Base-by-base conservation (phyloP, 1,284 basidiomycete genomes). In the Austropuccinia psidii region DNA sequence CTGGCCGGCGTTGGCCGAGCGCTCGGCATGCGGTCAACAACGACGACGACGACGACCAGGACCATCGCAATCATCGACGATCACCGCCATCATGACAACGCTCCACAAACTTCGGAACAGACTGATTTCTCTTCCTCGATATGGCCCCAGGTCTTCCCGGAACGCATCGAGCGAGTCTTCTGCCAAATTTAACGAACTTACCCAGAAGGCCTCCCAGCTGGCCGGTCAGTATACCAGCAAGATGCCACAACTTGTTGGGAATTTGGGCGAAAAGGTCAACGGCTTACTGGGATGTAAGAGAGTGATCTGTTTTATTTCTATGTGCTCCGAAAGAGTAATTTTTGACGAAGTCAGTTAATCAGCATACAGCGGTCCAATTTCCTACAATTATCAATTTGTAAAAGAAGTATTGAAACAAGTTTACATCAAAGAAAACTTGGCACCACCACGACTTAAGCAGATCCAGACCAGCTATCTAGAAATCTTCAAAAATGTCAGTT, bases 321-420 rank as follows among this genome's bases (percentile, higher is more conserved):
- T 41, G 9, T 27, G 7, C 19, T 43, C 21, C 43, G 6, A 41
- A 15, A 11, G 33, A 19, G 13, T 13, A 8, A 45, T 15, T 43
- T 43, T 43, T 7, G 8, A 19, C 15, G 7, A 39, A 15, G n/a
- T n/a, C 5, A 27, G 6, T n/a, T 21, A 54, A 35, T 9, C 39
- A 72, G 69, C 58, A 50, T 72, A 72, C 45, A 62, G 47, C 47
- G 21, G 54, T 13, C 45, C 69, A 5, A 27, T 72, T n/a, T 39
- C 58, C 24, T 61, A 72, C 21, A 61, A 72, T 37, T 54, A 50
- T 29, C 41, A 45, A 15, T 41, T 72, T 39, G 54, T 58, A 15
- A 72, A 72, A 54, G 69, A 72, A 50, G 37, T 72, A n/a, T 55
- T 61, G 13, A 72, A 72, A 54, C 69, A 72, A 43, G 69, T 72